Conservation (phyloP, 768 basidiomycete species). For the Leccinum arenicola region DNA sequence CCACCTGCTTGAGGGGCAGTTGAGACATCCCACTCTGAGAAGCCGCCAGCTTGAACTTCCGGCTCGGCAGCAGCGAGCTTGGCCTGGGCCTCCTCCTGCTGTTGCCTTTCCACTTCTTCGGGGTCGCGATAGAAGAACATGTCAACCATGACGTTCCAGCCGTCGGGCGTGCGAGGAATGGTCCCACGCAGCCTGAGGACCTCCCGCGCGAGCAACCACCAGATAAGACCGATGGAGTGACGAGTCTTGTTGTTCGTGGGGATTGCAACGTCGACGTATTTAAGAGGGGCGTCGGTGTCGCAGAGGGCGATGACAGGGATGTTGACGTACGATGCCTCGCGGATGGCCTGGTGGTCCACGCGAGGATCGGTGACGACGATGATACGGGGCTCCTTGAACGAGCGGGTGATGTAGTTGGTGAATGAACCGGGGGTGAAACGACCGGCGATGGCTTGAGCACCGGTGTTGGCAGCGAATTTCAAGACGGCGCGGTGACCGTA, state of each 20-base stretch:
- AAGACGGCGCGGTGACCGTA: conserved; percentile 99
- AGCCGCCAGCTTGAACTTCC: conserved; percentile 47
- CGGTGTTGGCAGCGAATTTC: conserved; percentile 97
- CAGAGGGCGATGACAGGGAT: conserved; percentile 99
- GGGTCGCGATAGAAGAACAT: conserved; percentile 99
- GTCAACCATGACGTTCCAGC: conserved; percentile 99
- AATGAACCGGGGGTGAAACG: conserved; percentile 99
- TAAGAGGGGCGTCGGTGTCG: conserved; percentile 96
- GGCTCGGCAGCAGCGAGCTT: conserved; percentile 64
- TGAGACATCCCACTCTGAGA: conserved; percentile 72
- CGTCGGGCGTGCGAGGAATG: conserved; percentile 85
- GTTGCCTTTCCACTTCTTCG: conserved; percentile 98
- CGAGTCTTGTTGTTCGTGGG: conserved; percentile 99
- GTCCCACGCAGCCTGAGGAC: conserved; percentile 94
- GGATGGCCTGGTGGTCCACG: conserved; percentile 99
- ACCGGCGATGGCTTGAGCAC: conserved; percentile 97
- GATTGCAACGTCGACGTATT: conserved; percentile 98
- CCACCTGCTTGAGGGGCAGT: conserved; percentile 64
- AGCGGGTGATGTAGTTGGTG: conserved; percentile 99
- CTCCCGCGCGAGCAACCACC: conserved; percentile 97
- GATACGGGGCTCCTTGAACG: conserved; percentile 99
- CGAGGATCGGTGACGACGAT: conserved; percentile 99
- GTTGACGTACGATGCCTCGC: conserved; percentile 99
- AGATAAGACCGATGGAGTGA: conserved; percentile 94
- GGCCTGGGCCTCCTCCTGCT: conserved; percentile 88